A percentile compares a stretch with the other conserved stretches of the same genome.
These are phyloP conservation scores for Calonectria naviculata DNA, from an alignment of 2,329 filamentous ascomycete genomes.

Conservation along the genomic window DNA sequence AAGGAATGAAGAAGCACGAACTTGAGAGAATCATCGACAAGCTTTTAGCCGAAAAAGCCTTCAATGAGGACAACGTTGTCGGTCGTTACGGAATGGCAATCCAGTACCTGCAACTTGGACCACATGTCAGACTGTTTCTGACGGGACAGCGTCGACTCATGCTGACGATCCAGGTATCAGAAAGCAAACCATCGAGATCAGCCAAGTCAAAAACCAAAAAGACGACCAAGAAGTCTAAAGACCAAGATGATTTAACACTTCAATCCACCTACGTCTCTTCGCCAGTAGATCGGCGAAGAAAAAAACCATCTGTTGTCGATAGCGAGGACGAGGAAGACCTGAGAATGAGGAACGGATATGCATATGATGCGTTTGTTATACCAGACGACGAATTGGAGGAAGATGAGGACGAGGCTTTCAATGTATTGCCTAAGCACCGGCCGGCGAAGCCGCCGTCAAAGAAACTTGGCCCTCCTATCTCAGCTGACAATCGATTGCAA, in stretches of 20 bases:
- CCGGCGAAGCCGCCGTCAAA: slow-evolving; percentile 49
- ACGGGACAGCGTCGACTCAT: slow-evolving; percentile 57
- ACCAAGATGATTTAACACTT: slow-evolving; percentile 53
- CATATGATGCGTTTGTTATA: slow-evolving; percentile 61
- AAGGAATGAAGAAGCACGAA: slow-evolving; percentile 77
- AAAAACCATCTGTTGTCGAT: slow-evolving; percentile 37
- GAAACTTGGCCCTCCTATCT: slow-evolving; percentile 67
- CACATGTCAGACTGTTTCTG: slow-evolving; percentile 55
- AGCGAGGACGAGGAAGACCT: slow-evolving; percentile 51
- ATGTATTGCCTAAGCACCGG: slow-evolving; percentile 51
- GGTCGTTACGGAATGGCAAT: slow-evolving; percentile 72
- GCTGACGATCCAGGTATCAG: slow-evolving; percentile 53
- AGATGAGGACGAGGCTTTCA: slow-evolving; percentile 56
- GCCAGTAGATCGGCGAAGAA: slow-evolving; percentile 53
- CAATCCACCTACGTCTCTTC: slow-evolving; percentile 64
- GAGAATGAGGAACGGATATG: slow-evolving; percentile 59
- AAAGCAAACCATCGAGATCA: slow-evolving; percentile 43
- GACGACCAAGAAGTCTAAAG: slow-evolving; percentile 49
- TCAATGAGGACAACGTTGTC: slow-evolving; percentile 74
- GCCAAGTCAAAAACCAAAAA: slow-evolving; percentile 47
- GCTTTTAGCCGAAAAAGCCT: slow-evolving; percentile 77
- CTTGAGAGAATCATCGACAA: slow-evolving; percentile 86
- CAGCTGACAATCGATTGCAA: slow-evolving; percentile 63
- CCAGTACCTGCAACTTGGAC: slow-evolving; percentile 73
- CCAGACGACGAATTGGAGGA: slow-evolving; percentile 48